Evolutionary conservation across 805 yeast genomes (phyloP).

Genomic region (Candida ulmi): DNA sequence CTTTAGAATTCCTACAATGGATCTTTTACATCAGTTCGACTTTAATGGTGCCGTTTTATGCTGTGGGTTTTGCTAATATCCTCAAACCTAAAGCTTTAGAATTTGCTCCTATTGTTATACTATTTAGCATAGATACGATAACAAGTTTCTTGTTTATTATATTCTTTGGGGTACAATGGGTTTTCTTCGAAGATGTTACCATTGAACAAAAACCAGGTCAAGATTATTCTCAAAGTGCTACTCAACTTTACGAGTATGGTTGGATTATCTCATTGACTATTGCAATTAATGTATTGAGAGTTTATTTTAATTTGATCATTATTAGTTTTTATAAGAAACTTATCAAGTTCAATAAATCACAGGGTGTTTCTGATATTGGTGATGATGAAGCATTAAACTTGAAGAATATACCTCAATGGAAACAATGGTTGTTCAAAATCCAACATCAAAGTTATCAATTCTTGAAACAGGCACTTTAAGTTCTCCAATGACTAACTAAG

Average conservation of each 20-base stretch:
- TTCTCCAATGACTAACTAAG: no score
- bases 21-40: conserved; percentile 64
- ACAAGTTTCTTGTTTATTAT: conserved; percentile 64
- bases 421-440: conserved; percentile 24
- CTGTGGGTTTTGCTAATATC: conserved; percentile 49
- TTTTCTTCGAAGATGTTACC: conserved; percentile 39
- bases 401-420: conserved; percentile 25
- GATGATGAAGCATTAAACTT: conserved; percentile 31
- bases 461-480: conserved; percentile 6
- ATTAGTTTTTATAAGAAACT: conserved; percentile 56
- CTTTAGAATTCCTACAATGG: conserved; percentile 80
- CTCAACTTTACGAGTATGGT: conserved; percentile 51
- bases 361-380: conserved; percentile 26
- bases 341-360: conserved; percentile 39
- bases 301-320: conserved; percentile 56
- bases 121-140: conserved; percentile 64
- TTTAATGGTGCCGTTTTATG: conserved; percentile 55
- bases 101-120: conserved; percentile 55
- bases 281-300: conserved; percentile 40
- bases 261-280: conserved; percentile 48
- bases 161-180: conserved; percentile 76
- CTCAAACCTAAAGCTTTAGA: conserved; percentile 52
- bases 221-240: conserved; percentile 45
- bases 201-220: conserved; percentile 18
- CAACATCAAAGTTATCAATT: conserved; percentile 26